These are phyloP conservation scores for Achlya hypogyna DNA, from an alignment of 352 stramenopile species.

Conservation along the genomic window DNA sequence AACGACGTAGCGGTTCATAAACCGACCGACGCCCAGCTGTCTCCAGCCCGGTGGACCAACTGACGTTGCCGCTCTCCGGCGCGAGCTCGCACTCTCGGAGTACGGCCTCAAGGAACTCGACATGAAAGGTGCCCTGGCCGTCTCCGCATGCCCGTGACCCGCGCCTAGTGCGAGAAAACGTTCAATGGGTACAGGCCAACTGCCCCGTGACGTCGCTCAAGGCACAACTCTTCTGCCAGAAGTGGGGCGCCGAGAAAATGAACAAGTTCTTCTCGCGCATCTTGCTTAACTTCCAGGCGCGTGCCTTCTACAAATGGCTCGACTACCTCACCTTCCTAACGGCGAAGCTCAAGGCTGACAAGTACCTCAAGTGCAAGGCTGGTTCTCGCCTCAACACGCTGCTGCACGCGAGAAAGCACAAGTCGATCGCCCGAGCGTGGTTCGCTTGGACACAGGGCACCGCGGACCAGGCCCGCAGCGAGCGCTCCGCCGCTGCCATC, in stretches of 20 bases:
- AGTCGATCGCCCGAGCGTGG: conserved; percentile 38
- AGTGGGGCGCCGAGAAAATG: conserved; percentile 81
- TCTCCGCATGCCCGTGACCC: neutral
- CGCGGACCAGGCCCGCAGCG: conserved; percentile 39
- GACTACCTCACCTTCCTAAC: conserved; percentile 55
- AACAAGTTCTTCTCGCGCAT: conserved; percentile 58
- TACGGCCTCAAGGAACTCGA: conserved; percentile 70
- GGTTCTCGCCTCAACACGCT: conserved; percentile 57
- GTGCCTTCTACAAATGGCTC: conserved; percentile 61
- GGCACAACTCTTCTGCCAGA: conserved; percentile 76
- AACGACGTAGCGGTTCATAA: conserved; percentile 26
- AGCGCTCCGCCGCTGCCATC: conserved; percentile 47
- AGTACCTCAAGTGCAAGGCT: conserved; percentile 79
- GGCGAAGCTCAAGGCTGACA: conserved; percentile 67
- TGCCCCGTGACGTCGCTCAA: conserved; percentile 72
- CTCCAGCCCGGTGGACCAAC: conserved; percentile 39
- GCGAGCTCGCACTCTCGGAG: conserved; percentile 71
- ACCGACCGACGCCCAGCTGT: conserved; percentile 43
- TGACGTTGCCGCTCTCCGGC: conserved; percentile 47
- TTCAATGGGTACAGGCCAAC: conserved; percentile 81
- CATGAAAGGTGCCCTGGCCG: conserved; percentile 9
- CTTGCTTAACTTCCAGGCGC: conserved; percentile 52
- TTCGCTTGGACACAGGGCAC: conserved; percentile 41
- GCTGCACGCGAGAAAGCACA: conserved; percentile 53
- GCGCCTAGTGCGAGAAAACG: conserved; percentile 54